Percentiles rank a stretch among this genome's conserved stretches.
These are phyloP conservation scores for Solanum etuberosum DNA, from an alignment of 257 asterid species.

Conservation along the genomic window DNA sequence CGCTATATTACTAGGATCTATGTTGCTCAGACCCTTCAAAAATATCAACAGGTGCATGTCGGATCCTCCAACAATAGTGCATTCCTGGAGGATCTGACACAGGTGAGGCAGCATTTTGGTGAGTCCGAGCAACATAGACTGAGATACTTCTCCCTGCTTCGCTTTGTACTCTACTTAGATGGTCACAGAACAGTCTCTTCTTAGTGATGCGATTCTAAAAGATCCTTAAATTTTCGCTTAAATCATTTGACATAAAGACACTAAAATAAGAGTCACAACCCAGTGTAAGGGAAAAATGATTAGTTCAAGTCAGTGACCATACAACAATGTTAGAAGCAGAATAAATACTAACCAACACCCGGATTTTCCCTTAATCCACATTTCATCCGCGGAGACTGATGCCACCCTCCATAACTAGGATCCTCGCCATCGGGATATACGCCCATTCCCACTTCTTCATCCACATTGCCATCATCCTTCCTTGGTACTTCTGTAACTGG, in stretches of 20 bases:
- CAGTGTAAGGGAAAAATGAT: background rate
- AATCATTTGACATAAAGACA: background rate
- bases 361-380: slow-evolving; percentile 78
- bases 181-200: background rate
- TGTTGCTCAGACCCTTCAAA: background rate
- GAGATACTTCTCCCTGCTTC: background rate
- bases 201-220: background rate
- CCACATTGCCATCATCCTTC: slow-evolving; percentile 34
- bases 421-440: slow-evolving; percentile 38
- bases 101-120: background rate
- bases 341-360: slow-evolving; percentile 54
- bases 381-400: slow-evolving; percentile 37
- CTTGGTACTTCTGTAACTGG: slow-evolving; percentile 27
- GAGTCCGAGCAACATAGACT: background rate
- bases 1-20: background rate
- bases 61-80: background rate
- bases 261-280: background rate
- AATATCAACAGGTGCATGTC: background rate
- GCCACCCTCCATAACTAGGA: slow-evolving; percentile 48
- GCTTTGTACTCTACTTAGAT: background rate
- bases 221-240: background rate
- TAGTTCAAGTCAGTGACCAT: background rate
- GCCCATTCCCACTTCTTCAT: slow-evolving; percentile 21
- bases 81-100: background rate
- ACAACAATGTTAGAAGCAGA: background rate